These are phyloP conservation scores for Lipomyces spencermartinsiae DNA, from an alignment of 805 yeast genomes.

Conservation along the genomic window DNA sequence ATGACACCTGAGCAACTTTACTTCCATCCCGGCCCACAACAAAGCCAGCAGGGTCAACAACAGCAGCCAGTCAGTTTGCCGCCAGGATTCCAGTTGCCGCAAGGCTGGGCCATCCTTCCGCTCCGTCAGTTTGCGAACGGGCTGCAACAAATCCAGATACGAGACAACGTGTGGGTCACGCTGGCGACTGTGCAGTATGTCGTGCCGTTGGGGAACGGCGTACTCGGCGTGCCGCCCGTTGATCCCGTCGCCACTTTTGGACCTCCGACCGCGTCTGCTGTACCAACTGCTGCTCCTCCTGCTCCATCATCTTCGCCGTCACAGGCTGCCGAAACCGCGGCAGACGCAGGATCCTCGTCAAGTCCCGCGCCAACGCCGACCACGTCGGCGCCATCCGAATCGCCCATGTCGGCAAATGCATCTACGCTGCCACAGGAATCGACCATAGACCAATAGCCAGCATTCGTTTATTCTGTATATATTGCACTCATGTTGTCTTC, in stretches of 20 bases:
- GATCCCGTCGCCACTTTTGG: conserved; percentile 22
- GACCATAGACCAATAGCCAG: neutral
- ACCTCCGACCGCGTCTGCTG: conserved; percentile 3
- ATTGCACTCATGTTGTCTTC: neutral
- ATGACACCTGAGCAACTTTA: conserved; percentile 3
- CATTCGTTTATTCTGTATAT: neutral
- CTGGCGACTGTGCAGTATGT: conserved; percentile 35
- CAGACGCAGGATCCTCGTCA: neutral
- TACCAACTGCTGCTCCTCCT: conserved; percentile 2
- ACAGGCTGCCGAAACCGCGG: neutral
- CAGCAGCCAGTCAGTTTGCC: conserved; percentile 28
- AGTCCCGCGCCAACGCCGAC: neutral
- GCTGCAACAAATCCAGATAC: conserved; percentile 33
- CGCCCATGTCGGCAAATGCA: neutral
- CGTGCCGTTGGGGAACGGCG: conserved; percentile 30
- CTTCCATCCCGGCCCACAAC: neutral
- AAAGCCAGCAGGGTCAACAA: neutral
- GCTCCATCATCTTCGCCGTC: conserved; percentile 1
- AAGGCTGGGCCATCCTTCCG: conserved; percentile 40
- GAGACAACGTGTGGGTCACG: conserved; percentile 37
- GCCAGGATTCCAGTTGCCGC: conserved; percentile 31
- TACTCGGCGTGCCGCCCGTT: conserved; percentile 27
- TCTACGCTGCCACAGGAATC: neutral
- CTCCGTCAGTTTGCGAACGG: conserved; percentile 39
- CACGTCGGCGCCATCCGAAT: neutral